phyloP scores from a whole-genome alignment of 2,329 filamentous ascomycete species.

The Trichoderma oligosporum region DNA sequence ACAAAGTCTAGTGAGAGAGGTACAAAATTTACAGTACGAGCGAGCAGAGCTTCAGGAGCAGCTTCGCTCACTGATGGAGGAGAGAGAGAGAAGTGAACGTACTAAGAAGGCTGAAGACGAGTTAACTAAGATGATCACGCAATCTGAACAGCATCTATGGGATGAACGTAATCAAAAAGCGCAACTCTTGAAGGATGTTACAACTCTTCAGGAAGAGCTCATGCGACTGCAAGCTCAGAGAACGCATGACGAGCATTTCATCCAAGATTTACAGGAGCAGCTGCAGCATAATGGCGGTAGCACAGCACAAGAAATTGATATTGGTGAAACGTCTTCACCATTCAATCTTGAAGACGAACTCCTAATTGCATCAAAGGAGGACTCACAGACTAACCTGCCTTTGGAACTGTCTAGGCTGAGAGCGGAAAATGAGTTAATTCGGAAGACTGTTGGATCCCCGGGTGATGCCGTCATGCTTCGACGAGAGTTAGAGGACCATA shows the following conservation, averaged over 20 bases:
- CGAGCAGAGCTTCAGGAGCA: slow-evolving; percentile 51
- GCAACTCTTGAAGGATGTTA: slow-evolving; percentile 44
- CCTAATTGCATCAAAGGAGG: slow-evolving; percentile 44
- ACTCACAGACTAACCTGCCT: slow-evolving; percentile 39
- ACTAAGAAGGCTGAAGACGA: slow-evolving; percentile 39
- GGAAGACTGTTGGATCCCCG: slow-evolving; percentile 50
- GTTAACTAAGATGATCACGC: slow-evolving; percentile 40
- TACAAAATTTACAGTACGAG: slow-evolving; percentile 53
- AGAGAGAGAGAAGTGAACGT: slow-evolving; percentile 34
- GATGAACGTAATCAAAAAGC: slow-evolving; percentile 45
- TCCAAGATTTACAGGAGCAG: slow-evolving; percentile 59
- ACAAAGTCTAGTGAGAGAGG: slow-evolving; percentile 53
- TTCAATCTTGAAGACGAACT: slow-evolving; percentile 60
- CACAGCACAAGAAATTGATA: slow-evolving; percentile 22
- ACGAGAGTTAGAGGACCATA: slow-evolving; percentile 53
- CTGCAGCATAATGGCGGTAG: slow-evolving; percentile 38
- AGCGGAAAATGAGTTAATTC: slow-evolving; percentile 58
- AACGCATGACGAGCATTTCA: slow-evolving; percentile 50
- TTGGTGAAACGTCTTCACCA: slow-evolving; percentile 22
- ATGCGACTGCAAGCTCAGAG: slow-evolving; percentile 45
- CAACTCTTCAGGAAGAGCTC: slow-evolving; percentile 46
- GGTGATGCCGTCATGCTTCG: slow-evolving; percentile 54
- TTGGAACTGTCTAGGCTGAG: slow-evolving; percentile 56
- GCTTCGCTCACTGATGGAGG: slow-evolving; percentile 36
- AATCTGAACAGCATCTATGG: slow-evolving; percentile 42